phyloP scores from a whole-genome alignment of 768 basidiomycete species.

The Rhizopogon vinicolor region DNA sequence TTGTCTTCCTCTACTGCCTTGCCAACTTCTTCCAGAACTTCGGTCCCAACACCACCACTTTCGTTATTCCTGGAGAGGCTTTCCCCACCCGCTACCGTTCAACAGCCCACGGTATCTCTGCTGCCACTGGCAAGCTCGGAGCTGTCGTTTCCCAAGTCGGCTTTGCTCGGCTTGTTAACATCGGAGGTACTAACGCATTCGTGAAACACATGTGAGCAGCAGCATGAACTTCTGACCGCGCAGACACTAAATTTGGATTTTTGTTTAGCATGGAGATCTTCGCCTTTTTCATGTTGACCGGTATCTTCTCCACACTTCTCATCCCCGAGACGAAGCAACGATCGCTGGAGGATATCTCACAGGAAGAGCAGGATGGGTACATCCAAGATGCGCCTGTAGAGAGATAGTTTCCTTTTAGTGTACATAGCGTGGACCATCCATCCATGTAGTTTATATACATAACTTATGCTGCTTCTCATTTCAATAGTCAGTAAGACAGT shows the following conservation, averaged over 20 bases:
- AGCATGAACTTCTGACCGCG: constrained; percentile 1
- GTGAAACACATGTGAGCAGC: constrained; percentile 63
- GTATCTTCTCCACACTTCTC: constrained; percentile 75
- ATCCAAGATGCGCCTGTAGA: constrained; percentile 17
- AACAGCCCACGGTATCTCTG: constrained; percentile 80
- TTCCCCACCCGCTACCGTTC: constrained; percentile 90
- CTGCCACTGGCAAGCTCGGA: constrained; percentile 79
- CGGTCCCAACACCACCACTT: constrained; percentile 78
- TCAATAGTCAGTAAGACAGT: constrained; percentile 18
- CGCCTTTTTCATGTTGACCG: constrained; percentile 84
- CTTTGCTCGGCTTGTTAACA: constrained; percentile 64
- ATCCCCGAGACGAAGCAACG: constrained; percentile 73
- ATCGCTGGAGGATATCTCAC: constrained; percentile 68
- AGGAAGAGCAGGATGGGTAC: constrained; percentile 64
- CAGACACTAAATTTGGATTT: constrained; percentile 3
- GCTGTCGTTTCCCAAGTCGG: constrained; percentile 80
- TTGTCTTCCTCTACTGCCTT: constrained; percentile 83
- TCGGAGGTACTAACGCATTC: constrained; percentile 58
- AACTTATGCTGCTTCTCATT: not conserved
- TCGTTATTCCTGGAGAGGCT: constrained; percentile 74
- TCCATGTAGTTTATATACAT: too few relatives aligned
- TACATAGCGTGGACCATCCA: too few relatives aligned
- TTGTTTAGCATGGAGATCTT: constrained; percentile 64
- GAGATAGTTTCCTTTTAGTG: too few relatives aligned
- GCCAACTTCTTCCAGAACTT: constrained; percentile 91